phyloP scores from a whole-genome alignment of 2,329 filamentous ascomycete species.

The Epichloe sylvatica region DNA sequence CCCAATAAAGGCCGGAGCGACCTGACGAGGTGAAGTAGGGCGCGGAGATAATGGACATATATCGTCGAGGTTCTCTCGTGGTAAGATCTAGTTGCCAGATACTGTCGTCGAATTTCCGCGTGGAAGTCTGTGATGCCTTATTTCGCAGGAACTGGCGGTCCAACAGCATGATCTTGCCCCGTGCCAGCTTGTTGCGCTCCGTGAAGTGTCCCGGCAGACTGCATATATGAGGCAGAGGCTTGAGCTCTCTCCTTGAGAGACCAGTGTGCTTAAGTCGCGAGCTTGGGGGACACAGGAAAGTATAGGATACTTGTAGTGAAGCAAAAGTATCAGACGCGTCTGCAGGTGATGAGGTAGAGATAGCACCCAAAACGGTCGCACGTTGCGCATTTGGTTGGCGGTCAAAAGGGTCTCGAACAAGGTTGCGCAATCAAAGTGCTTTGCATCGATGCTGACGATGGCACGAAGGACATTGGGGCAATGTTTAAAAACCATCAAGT shows the following conservation, averaged over 20 bases:
- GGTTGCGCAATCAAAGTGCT: conserved; percentile 15
- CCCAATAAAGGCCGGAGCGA: conserved; percentile 5
- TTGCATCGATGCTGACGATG: conserved; percentile 20
- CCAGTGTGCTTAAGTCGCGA: conserved; percentile 2
- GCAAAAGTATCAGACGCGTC: conserved; percentile 26
- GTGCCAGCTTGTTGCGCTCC: not conserved
- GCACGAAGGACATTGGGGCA: conserved; percentile 19
- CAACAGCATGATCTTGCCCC: conserved; percentile 5
- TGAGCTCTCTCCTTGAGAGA: not conserved
- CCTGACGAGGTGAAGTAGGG: conserved; percentile 5
- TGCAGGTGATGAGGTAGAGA: conserved; percentile 25
- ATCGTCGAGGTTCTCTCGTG: conserved; percentile 6
- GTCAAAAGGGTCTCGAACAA: conserved; percentile 21
- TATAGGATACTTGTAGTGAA: conserved; percentile 17
- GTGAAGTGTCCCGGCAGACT: conserved; percentile 7
- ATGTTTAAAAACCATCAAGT: conserved; percentile 17
- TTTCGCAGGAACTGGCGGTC: conserved; percentile 1
- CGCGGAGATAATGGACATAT: conserved; percentile 9
- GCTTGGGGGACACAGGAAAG: conserved; percentile 13
- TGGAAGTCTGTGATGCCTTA: not conserved
- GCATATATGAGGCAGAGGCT: not conserved
- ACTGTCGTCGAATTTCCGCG: not conserved
- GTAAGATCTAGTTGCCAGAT: conserved; percentile 1
- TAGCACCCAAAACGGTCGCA: conserved; percentile 26
- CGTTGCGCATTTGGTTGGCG: conserved; percentile 15